Evolutionary conservation across 2,329 filamentous ascomycete species (phyloP).

Genomic region (Chaetomiaceae sp.): DNA sequence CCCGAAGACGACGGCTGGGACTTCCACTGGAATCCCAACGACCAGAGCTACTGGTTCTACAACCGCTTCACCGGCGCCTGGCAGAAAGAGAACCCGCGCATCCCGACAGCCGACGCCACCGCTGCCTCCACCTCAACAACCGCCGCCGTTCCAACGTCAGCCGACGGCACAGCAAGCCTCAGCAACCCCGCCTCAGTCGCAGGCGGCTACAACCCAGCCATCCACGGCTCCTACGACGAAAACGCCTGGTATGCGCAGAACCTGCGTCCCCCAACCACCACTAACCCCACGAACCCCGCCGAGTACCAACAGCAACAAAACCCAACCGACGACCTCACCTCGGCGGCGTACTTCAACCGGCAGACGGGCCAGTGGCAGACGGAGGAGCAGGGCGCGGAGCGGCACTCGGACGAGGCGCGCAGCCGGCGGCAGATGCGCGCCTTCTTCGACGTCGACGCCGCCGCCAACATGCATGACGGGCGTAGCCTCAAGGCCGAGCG

Average conservation of each 20-base stretch:
- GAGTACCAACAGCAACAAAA: slow-evolving; percentile 22
- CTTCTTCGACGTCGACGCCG: slow-evolving; percentile 93
- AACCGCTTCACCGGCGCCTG: slow-evolving; percentile 71
- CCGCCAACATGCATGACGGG: slow-evolving; percentile 85
- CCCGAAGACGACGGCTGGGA: slow-evolving; percentile 73
- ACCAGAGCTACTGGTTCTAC: slow-evolving; percentile 74
- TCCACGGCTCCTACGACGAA: slow-evolving; percentile 94
- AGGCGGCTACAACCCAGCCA: slow-evolving; percentile 88
- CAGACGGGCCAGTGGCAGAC: slow-evolving; percentile 82
- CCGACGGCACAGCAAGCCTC: slow-evolving; percentile 20
- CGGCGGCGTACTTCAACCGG: slow-evolving; percentile 79
- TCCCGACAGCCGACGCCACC: slow-evolving; percentile 45
- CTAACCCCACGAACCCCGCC: not conserved
- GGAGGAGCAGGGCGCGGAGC: slow-evolving; percentile 61
- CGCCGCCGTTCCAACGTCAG: not conserved
- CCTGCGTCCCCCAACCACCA: slow-evolving; percentile 34
- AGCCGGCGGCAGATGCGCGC: slow-evolving; percentile 83
- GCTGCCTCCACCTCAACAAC: slow-evolving; percentile 22
- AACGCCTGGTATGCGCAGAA: slow-evolving; percentile 86
- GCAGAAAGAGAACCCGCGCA: slow-evolving; percentile 84
- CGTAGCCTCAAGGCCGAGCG: slow-evolving; percentile 88
- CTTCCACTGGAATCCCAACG: slow-evolving; percentile 66
- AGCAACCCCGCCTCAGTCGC: slow-evolving; percentile 39
- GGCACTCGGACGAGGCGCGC: slow-evolving; percentile 84
- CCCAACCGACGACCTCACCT: slow-evolving; percentile 51